Conservation (phyloP, 2,329 filamentous ascomycete species). For the Teratosphaeria destructans region DNA sequence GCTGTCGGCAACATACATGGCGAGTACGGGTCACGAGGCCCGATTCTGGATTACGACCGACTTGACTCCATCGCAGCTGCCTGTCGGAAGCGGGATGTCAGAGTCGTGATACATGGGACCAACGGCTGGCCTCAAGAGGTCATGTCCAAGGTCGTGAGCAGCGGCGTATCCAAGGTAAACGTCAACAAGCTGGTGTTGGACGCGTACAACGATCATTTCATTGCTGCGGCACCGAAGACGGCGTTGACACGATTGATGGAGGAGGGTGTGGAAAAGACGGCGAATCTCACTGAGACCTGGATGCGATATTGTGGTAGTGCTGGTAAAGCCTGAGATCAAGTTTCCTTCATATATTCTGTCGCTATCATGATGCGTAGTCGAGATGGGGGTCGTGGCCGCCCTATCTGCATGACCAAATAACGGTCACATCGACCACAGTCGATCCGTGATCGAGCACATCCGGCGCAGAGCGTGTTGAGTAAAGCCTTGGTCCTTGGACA, state of each 20-base stretch:
- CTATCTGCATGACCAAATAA: no score
- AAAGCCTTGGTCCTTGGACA: no score
- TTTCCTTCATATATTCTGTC: not conserved
- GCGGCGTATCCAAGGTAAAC: conserved; percentile 48
- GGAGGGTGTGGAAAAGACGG: conserved; percentile 13
- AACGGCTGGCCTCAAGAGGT: conserved; percentile 48
- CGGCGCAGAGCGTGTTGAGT: no score
- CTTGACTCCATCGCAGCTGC: conserved; percentile 39
- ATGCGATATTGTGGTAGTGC: conserved; percentile 13
- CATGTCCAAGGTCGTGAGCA: conserved; percentile 43
- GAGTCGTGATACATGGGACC: conserved; percentile 48
- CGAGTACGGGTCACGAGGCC: conserved; percentile 53
- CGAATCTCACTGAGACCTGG: conserved; percentile 11
- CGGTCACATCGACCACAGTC: no score
- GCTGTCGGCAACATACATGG: conserved; percentile 70
- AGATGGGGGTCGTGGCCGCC: no score
- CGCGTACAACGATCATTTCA: conserved; percentile 9
- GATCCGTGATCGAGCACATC: no score
- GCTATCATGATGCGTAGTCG: no score
- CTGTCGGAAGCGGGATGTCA: conserved; percentile 34
- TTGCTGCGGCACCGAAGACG: conserved; percentile 8
- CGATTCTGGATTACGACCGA: conserved; percentile 49
- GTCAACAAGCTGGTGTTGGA: conserved; percentile 45
- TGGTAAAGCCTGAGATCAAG: conserved; percentile 8
- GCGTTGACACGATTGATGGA: conserved; percentile 15